phyloP scores from a whole-genome alignment of 2,329 filamentous ascomycete species.

The Alternaria conjuncta region DNA sequence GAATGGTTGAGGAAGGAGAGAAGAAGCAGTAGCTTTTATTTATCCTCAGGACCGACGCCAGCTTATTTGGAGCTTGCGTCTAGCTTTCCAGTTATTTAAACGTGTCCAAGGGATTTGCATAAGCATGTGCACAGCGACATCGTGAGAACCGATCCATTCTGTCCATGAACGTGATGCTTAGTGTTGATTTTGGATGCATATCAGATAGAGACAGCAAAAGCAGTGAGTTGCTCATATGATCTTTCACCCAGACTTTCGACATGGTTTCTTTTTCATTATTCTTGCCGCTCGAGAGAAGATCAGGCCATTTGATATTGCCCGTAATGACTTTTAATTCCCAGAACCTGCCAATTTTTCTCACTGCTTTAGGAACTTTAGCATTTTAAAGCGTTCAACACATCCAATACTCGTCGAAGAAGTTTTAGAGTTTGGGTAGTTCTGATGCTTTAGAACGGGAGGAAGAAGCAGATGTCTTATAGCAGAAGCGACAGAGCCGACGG shows the following conservation, averaged over 20 bases:
- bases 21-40: no score
- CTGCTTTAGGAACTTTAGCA: not conserved
- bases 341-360: rapidly evolving
- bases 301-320: not conserved
- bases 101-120: not conserved
- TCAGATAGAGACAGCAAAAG: not conserved
- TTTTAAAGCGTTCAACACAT: not conserved
- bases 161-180: not conserved
- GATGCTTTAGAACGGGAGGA: not conserved
- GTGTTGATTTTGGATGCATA: not conserved
- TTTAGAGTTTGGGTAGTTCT: not conserved
- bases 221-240: no score
- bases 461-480: not conserved
- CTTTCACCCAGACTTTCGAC: not conserved
- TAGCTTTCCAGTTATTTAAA: not conserved
- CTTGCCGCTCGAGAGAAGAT: not conserved
- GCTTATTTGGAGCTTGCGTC: rapidly evolving
- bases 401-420: no score
- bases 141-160: rapidly evolving
- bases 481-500: not conserved
- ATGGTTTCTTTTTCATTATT: rapidly evolving
- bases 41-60: rapidly evolving
- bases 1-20: not conserved
- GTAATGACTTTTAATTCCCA: not conserved
- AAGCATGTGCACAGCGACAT: not conserved